Evolutionary conservation across 1,284 basidiomycete species (phyloP).

Genomic region (Cutaneotrichosporon arboriforme): DNA sequence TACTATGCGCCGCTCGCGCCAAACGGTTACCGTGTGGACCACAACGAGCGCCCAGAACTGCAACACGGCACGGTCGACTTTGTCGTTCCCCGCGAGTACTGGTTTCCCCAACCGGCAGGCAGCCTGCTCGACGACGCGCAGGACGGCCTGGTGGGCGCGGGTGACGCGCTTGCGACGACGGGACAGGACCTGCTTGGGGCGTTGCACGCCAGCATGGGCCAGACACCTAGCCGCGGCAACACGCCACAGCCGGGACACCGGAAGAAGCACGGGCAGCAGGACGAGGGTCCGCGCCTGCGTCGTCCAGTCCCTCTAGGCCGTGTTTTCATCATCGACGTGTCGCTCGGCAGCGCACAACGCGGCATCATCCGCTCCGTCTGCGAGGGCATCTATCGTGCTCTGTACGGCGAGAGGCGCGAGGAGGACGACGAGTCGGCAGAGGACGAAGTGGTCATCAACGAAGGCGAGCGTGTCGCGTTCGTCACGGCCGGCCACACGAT

Average conservation of each 20-base stretch:
- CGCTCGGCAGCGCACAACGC: conserved; percentile 62
- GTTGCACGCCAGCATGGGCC: conserved; percentile 39
- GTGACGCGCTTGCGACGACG: conserved; percentile 39
- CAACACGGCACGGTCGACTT: conserved; percentile 91
- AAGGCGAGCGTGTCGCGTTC: conserved; percentile 60
- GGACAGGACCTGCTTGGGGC: conserved; percentile 42
- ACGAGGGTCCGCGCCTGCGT: conserved; percentile 46
- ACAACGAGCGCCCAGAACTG: conserved; percentile 76
- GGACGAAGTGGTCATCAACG: conserved; percentile 46
- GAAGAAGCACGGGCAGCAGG: conserved; percentile 29
- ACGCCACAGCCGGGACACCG: conserved; percentile 39
- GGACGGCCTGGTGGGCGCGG: conserved; percentile 53
- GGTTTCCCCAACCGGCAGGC: conserved; percentile 59
- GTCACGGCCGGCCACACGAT: conserved; percentile 77
- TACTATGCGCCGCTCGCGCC: conserved; percentile 85
- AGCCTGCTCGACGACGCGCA: conserved; percentile 53
- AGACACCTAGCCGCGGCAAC: conserved; percentile 35
- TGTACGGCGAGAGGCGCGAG: conserved; percentile 63
- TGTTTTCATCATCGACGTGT: conserved; percentile 88
- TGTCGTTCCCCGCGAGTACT: conserved; percentile 76
- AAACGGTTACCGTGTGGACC: conserved; percentile 75
- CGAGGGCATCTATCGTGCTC: conserved; percentile 58
- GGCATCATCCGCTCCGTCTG: conserved; percentile 73
- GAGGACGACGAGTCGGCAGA: conserved; percentile 42
- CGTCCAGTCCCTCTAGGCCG: conserved; percentile 66